Evolutionary conservation across 768 basidiomycete genomes (phyloP).

Genomic region (Rhizopogon vinicolor): DNA sequence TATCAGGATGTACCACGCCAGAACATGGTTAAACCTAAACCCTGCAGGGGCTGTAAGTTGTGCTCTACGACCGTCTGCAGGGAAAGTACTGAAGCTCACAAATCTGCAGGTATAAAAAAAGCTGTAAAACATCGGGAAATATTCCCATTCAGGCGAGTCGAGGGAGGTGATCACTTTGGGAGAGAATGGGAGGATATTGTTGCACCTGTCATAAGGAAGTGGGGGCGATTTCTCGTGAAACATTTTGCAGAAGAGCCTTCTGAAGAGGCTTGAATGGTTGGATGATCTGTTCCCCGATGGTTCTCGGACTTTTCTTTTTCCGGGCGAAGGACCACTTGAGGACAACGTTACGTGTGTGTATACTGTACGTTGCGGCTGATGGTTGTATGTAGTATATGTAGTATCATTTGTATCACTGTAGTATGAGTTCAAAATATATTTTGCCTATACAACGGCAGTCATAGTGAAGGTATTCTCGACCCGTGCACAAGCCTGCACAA

Average conservation of each 20-base stretch:
- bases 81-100: not conserved
- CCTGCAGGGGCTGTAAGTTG: slow-evolving; percentile 44
- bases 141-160: slow-evolving; percentile 62
- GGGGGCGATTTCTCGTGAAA: slow-evolving; percentile 59
- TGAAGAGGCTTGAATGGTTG: slow-evolving; percentile 11
- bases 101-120: slow-evolving; percentile 35
- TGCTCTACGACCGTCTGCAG: slow-evolving; percentile 23
- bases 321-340: too few species aligned
- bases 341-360: too few species aligned
- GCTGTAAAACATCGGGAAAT: slow-evolving; percentile 63
- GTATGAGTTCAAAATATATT: too few species aligned
- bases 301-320: not conserved
- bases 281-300: not conserved
- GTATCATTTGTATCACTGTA: not conserved
- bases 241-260: slow-evolving; percentile 17
- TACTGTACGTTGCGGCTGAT: too few species aligned
- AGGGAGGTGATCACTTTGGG: slow-evolving; percentile 47
- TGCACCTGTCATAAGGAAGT: slow-evolving; percentile 70
- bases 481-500: not conserved
- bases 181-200: slow-evolving; percentile 75
- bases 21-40: slow-evolving; percentile 14
- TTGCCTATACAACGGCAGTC: too few species aligned
- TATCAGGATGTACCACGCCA: slow-evolving; percentile 13
- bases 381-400: too few species aligned
- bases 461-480: too few species aligned